These are phyloP conservation scores for Cryptococcus depauperatus DNA, from an alignment of 1,284 basidiomycete species.

Conservation along the genomic window DNA sequence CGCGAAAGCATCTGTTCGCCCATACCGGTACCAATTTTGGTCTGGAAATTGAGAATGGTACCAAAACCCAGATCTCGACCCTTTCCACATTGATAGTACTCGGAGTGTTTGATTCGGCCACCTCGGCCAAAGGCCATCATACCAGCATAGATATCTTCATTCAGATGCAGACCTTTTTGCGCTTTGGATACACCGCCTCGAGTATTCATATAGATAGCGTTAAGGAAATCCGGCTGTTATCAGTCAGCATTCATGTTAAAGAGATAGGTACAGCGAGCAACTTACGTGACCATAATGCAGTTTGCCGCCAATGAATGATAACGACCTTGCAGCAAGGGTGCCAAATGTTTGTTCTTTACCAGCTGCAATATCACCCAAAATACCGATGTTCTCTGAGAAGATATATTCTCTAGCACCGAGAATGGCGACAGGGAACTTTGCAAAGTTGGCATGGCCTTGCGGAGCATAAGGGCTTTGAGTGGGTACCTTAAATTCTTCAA, in stretches of 20 bases:
- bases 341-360: conserved; percentile 99
- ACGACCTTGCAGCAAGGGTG: conserved; percentile 85
- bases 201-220: conserved; percentile 95
- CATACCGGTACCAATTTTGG: conserved; percentile 99
- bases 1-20: conserved; percentile 98
- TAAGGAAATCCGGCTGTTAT: conserved; percentile 94
- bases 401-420: conserved; percentile 99
- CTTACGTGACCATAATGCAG: conserved; percentile 79
- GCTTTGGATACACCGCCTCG: conserved; percentile 98
- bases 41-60: conserved; percentile 98
- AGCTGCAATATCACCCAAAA: conserved; percentile 94
- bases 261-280: background rate
- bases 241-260: conserved; percentile 9
- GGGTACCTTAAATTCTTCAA: conserved; percentile 85
- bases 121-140: conserved; percentile 98
- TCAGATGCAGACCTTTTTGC: conserved; percentile 94
- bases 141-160: conserved; percentile 99
- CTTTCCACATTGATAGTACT: conserved; percentile 96
- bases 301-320: conserved; percentile 97
- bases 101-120: conserved; percentile 96
- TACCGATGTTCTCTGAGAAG: conserved; percentile 99
- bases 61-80: conserved; percentile 98
- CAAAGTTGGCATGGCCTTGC: conserved; percentile 79
- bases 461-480: conserved; percentile 79
- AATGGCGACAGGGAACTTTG: conserved; percentile 84